These are phyloP conservation scores for Lophium mytilinum DNA, from an alignment of 495 filamentous ascomycete genomes.

Conservation along the genomic window DNA sequence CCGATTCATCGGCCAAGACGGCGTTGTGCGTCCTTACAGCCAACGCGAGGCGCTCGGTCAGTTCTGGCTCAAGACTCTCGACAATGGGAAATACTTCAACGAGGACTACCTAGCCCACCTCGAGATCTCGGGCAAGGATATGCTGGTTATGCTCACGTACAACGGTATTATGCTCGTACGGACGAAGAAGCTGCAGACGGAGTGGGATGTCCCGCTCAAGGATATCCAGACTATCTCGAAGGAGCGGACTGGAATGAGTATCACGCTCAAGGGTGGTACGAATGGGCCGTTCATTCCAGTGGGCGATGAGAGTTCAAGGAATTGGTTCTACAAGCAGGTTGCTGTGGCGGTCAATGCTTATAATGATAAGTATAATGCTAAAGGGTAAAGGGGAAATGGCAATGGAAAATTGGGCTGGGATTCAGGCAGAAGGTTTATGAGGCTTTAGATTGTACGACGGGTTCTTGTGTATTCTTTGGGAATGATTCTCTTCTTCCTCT, in stretches of 20 bases:
- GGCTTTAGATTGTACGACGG: too few relatives aligned
- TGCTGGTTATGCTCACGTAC: conserved; percentile 94
- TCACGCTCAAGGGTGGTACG: conserved; percentile 78
- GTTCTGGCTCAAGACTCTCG: conserved; percentile 96
- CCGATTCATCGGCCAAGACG: conserved; percentile 84
- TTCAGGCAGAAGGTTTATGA: too few relatives aligned
- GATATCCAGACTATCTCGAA: conserved; percentile 96
- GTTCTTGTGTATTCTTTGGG: too few relatives aligned
- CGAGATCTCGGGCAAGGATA: conserved; percentile 80
- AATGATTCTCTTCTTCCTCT: too few relatives aligned
- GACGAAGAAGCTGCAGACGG: conserved; percentile 69
- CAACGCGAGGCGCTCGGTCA: conserved; percentile 95
- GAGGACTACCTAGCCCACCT: conserved; percentile 96
- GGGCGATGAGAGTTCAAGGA: conserved; percentile 74
- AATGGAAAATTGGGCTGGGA: too few relatives aligned
- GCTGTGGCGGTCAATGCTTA: conserved; percentile 62
- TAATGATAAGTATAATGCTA: conserved; percentile 62
- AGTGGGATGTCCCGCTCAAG: conserved; percentile 94
- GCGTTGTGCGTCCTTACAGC: conserved; percentile 88
- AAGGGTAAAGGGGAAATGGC: conserved; percentile 35
- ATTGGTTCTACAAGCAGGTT: conserved; percentile 76
- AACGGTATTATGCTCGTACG: conserved; percentile 84
- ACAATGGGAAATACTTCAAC: conserved; percentile 95
- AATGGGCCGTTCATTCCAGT: conserved; percentile 95
- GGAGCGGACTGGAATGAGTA: conserved; percentile 86